Evolutionary conservation across 1,284 basidiomycete species (phyloP).

Genomic region (Tilletia horrida): DNA sequence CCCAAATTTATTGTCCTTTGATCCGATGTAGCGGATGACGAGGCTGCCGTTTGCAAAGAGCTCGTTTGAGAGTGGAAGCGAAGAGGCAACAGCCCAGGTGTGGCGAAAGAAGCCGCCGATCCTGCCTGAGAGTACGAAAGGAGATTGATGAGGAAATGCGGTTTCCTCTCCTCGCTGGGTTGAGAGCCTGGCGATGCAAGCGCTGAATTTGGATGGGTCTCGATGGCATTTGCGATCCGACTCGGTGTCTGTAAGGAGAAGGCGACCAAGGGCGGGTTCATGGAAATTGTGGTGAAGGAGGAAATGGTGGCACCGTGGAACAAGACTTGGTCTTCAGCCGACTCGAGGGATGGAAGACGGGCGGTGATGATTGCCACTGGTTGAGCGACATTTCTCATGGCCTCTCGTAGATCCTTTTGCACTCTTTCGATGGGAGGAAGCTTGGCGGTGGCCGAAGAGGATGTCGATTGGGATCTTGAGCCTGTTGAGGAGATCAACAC

Average conservation of each 20-base stretch:
- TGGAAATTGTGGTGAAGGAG: slow-evolving; percentile 28
- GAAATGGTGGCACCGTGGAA: slow-evolving; percentile 28
- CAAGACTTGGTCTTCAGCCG: not conserved
- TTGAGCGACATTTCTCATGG: slow-evolving; percentile 27
- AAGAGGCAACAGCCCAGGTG: slow-evolving; percentile 23
- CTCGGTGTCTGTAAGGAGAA: slow-evolving; percentile 29
- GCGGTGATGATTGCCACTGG: slow-evolving; percentile 29
- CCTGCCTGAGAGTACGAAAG: slow-evolving; percentile 22
- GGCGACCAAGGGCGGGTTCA: slow-evolving; percentile 27
- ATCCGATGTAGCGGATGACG: slow-evolving; percentile 15
- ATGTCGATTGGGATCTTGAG: not conserved
- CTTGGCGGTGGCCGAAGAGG: not conserved
- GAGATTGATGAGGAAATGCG: slow-evolving; percentile 30
- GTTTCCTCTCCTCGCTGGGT: not conserved
- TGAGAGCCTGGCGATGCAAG: not conserved
- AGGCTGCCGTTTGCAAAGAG: slow-evolving; percentile 5
- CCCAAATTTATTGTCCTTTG: not conserved
- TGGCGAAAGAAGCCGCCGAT: slow-evolving; percentile 24
- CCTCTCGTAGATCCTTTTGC: not conserved
- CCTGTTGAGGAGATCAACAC: too few species aligned
- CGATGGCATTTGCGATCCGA: slow-evolving; percentile 27
- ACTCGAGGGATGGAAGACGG: slow-evolving; percentile 19
- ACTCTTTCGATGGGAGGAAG: not conserved
- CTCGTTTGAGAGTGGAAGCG: not conserved
- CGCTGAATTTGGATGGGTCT: slow-evolving; percentile 11